Base-by-base conservation (phyloP, 2,329 filamentous ascomycete genomes). In the Nothopassalora personata region DNA sequence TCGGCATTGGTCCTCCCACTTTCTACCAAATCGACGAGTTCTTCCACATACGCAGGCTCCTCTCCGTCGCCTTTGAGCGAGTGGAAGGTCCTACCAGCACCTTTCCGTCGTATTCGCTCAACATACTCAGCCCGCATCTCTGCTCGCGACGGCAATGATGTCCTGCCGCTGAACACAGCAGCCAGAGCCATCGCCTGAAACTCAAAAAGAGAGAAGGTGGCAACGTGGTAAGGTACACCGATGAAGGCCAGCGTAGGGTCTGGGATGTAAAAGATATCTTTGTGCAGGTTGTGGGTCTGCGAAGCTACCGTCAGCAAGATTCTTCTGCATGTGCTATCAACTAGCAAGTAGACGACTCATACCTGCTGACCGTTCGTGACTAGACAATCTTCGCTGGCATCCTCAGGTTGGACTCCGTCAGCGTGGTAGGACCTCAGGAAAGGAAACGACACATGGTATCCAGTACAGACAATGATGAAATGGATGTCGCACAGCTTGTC, bases 221-320 rank as follows among this genome's bases (percentile, higher is more conserved):
- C 84, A 0, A 83, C 83, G 66, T 87, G 83, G 66, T 84, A 88
- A 0, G 84, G 85, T 0, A 86, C 81, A 0, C 86, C 86, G 18
- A 89, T 58, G 46, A 61, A 59, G 7, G 53, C 53, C 0, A 89
- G 74, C 0, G 83, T 82, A 0, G 86, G 85, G 60, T 89, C 86
- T 0, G 80, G 79, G 47, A 88, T 88, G 71, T 88, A 89, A 68
- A 87, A 89, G 13, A 89, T 85, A 68, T 90, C 86, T 59, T 83
- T 83, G 75, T 89, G 83, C 1, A 89, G 74, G 63, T 89, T 89
- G 66, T 89, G 86, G 2, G 77, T 70, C 68, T 85, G 82, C 30
- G 36, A 30, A 11, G 5, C 19, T 11, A 1, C 9, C n/a, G 47
- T 49, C 47, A 28, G 47, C 11, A 4, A 49, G 18, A 31, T 55